phyloP scores from a whole-genome alignment of 306 rosid species.

The Sicyos edulis region DNA sequence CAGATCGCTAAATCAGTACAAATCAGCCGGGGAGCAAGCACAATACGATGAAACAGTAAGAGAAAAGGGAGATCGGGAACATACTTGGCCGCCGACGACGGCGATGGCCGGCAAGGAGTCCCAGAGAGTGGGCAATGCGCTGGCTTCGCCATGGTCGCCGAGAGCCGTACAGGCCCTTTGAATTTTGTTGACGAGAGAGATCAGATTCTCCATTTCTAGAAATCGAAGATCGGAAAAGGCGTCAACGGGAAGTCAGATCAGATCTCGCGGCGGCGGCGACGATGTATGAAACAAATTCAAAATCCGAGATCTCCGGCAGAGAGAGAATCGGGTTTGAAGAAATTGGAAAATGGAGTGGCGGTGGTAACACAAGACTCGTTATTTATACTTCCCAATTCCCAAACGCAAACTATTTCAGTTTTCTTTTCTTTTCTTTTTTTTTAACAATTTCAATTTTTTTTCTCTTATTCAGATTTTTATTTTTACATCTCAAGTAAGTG shows the following conservation, averaged over 20 bases:
- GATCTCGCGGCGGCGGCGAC: slow-evolving; percentile 32
- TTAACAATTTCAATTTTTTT: no score
- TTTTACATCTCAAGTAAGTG: no score
- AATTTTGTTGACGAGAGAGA: slow-evolving; percentile 79
- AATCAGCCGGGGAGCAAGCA: background rate
- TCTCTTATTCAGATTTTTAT: no score
- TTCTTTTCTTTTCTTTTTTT: background rate
- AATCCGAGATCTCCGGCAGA: slow-evolving; percentile 20
- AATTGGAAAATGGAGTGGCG: slow-evolving; percentile 13
- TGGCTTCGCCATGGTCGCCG: slow-evolving; percentile 87
- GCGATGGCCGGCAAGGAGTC: slow-evolving; percentile 91
- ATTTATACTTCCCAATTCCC: background rate
- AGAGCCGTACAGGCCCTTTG: slow-evolving; percentile 95
- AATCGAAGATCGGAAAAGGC: slow-evolving; percentile 10
- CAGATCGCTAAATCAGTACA: background rate
- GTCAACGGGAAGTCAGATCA: slow-evolving; percentile 24
- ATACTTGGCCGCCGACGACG: slow-evolving; percentile 97
- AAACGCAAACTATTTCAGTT: background rate
- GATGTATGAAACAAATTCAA: slow-evolving; percentile 2
- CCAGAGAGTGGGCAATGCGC: slow-evolving; percentile 88
- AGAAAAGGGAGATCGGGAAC: slow-evolving; percentile 28
- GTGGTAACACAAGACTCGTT: background rate
- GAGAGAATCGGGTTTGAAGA: slow-evolving; percentile 23
- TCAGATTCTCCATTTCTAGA: slow-evolving; percentile 65
- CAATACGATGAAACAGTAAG: slow-evolving; percentile 2